Evolutionary conservation across 176 grass and related monocot genomes (phyloP).

Genomic region (Oryza australiensis): DNA sequence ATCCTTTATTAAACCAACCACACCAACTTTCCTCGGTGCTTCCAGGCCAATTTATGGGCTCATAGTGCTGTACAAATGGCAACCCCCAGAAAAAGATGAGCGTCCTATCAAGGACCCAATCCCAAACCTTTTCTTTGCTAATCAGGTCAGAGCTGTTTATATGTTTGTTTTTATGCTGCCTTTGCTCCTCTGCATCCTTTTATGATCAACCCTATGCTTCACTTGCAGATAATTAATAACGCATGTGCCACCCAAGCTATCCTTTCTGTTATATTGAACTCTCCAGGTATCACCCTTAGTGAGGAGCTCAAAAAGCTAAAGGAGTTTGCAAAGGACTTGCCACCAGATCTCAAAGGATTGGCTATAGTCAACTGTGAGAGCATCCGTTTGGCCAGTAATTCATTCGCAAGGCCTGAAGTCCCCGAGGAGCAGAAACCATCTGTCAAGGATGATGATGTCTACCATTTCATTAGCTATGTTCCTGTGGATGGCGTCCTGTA

Average conservation of each 20-base stretch:
- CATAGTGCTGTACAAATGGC: slow-evolving; percentile 93
- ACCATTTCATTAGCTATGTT: slow-evolving; percentile 95
- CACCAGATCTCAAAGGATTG: slow-evolving; percentile 86
- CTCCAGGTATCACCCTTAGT: slow-evolving; percentile 64
- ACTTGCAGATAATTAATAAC: slow-evolving; percentile 87
- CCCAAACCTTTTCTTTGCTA: slow-evolving; percentile 71
- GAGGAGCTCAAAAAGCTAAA: slow-evolving; percentile 75
- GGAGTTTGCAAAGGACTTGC: slow-evolving; percentile 90
- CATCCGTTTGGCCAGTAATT: slow-evolving; percentile 71
- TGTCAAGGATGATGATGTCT: slow-evolving; percentile 81
- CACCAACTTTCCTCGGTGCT: slow-evolving; percentile 13
- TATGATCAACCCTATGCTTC: slow-evolving; percentile 10
- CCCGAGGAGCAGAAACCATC: slow-evolving; percentile 73
- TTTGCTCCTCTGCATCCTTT: slow-evolving; percentile 16
- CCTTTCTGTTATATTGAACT: slow-evolving; percentile 84
- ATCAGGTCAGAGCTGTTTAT: slow-evolving; percentile 51
- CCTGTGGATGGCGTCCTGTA: slow-evolving; percentile 83
- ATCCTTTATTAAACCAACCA: slow-evolving; percentile 15
- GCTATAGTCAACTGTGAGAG: slow-evolving; percentile 88
- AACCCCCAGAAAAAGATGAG: slow-evolving; percentile 66
- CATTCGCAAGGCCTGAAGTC: slow-evolving; percentile 75
- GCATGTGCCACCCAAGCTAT: slow-evolving; percentile 98
- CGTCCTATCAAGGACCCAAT: slow-evolving; percentile 51
- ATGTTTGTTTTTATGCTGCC: not conserved
- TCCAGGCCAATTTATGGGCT: slow-evolving; percentile 87